phyloP scores from a whole-genome alignment of 2,329 filamentous ascomycete genomes.

The Elsinoe perseae region DNA sequence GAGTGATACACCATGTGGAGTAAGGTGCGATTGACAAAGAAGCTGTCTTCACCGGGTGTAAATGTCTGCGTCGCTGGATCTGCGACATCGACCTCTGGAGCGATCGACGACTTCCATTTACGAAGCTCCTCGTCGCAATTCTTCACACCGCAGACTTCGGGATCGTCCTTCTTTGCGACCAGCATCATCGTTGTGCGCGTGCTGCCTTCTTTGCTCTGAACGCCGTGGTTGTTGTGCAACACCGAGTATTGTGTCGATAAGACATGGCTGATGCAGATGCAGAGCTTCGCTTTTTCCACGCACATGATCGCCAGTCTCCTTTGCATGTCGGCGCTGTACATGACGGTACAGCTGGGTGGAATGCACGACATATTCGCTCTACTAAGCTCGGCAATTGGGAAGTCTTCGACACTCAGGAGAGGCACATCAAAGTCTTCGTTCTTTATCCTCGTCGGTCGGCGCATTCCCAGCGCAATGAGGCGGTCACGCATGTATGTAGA shows the following conservation, averaged over 20 bases:
- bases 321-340: slow-evolving; percentile 66
- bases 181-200: slow-evolving; percentile 74
- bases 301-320: slow-evolving; percentile 77
- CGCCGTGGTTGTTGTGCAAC: slow-evolving; percentile 70
- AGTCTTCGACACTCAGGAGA: slow-evolving; percentile 77
- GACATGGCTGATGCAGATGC: slow-evolving; percentile 81
- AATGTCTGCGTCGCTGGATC: slow-evolving; percentile 3
- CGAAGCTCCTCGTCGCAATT: slow-evolving; percentile 71
- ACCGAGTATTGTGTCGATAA: slow-evolving; percentile 89
- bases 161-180: slow-evolving; percentile 76
- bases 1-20: slow-evolving; percentile 92
- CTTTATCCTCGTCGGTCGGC: slow-evolving; percentile 84
- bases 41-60: slow-evolving; percentile 49
- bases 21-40: slow-evolving; percentile 67
- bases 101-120: slow-evolving; percentile 67
- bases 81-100: slow-evolving; percentile 58
- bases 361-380: slow-evolving; percentile 62
- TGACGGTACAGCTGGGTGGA: slow-evolving; percentile 59
- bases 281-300: slow-evolving; percentile 83
- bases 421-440: slow-evolving; percentile 89
- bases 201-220: slow-evolving; percentile 61
- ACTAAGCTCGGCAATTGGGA: slow-evolving; percentile 61
- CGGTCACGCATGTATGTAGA: slow-evolving; percentile 93
- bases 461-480: slow-evolving; percentile 86
- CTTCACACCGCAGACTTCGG: slow-evolving; percentile 73